A percentile compares a stretch with the other conserved stretches of the same genome.
These are phyloP conservation scores for Penicillium chermesinum DNA, from an alignment of 495 filamentous ascomycete species.

Conservation along the genomic window DNA sequence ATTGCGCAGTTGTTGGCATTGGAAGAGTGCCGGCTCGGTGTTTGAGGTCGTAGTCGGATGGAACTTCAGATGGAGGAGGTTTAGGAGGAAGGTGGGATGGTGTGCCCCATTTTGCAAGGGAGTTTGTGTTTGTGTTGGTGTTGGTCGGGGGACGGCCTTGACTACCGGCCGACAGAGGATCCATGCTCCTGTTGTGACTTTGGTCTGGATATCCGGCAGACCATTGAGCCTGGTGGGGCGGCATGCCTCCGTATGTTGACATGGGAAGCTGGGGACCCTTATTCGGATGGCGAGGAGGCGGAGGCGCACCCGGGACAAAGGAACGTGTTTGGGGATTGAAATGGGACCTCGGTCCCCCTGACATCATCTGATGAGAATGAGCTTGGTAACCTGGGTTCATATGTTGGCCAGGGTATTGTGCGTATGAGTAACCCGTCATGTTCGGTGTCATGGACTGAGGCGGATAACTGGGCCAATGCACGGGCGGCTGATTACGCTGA, in stretches of 20 bases:
- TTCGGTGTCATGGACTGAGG: constrained; percentile 31
- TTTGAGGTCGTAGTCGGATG: constrained; percentile 41
- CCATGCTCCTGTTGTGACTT: constrained; percentile 15
- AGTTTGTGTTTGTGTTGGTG: constrained; percentile 8
- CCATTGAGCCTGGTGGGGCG: constrained; percentile 28
- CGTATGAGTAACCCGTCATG: constrained; percentile 63
- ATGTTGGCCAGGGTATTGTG: constrained; percentile 66
- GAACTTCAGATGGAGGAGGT: constrained; percentile 49
- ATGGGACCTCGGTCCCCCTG: constrained; percentile 71
- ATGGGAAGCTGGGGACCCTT: constrained; percentile 28
- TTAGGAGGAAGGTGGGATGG: constrained; percentile 51
- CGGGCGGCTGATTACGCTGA: constrained; percentile 29
- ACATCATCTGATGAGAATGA: constrained; percentile 63
- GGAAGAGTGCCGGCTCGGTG: constrained; percentile 21
- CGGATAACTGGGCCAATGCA: constrained; percentile 37
- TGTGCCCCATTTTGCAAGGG: constrained; percentile 50
- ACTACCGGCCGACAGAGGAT: constrained; percentile 6
- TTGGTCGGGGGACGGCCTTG: constrained; percentile 20
- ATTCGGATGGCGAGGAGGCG: constrained; percentile 26
- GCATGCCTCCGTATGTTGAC: constrained; percentile 27
- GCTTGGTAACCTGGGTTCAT: constrained; percentile 60
- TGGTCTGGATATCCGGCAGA: constrained; percentile 34
- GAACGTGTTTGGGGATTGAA: constrained; percentile 93
- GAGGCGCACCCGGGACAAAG: constrained; percentile 62
- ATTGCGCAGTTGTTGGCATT: constrained; percentile 15